Evolutionary conservation across 345 rosid genomes (phyloP).

Genomic region (Anacardium occidentale): DNA sequence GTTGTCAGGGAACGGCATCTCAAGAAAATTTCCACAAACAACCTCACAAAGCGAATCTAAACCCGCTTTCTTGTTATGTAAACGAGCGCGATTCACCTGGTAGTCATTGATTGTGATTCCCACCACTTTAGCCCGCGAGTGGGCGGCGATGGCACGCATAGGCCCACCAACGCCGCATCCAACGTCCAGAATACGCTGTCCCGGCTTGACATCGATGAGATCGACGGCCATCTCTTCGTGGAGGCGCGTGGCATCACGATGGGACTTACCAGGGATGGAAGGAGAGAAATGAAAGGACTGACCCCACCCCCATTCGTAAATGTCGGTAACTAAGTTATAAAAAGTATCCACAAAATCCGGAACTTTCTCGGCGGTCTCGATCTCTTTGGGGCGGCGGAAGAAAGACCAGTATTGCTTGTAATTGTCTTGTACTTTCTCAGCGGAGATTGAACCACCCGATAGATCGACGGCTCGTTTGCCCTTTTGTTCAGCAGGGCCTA

Average conservation of each 20-base stretch:
- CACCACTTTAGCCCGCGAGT: conserved; percentile 74
- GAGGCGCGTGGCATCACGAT: conserved; percentile 82
- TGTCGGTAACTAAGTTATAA: conserved; percentile 90
- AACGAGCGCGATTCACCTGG: conserved; percentile 80
- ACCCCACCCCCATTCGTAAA: conserved; percentile 99
- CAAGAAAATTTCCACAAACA: conserved; percentile 81
- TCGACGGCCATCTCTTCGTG: conserved; percentile 89
- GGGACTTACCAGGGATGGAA: conserved; percentile 65
- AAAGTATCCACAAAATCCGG: conserved; percentile 94
- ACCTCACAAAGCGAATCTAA: conserved; percentile 76
- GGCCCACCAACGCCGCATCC: conserved; percentile 99
- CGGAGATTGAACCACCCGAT: conserved; percentile 91
- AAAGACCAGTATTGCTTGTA: conserved; percentile 84
- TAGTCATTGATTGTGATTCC: conserved; percentile 97
- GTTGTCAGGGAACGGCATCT: conserved; percentile 80
- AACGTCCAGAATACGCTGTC: conserved; percentile 66
- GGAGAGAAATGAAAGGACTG: conserved; percentile 98
- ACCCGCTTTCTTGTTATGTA: conserved; percentile 88
- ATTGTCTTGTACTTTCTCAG: conserved; percentile 76
- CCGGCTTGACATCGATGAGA: conserved; percentile 61
- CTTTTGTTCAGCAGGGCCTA: conserved; percentile 83
- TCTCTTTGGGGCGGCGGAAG: conserved; percentile 84
- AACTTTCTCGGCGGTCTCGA: conserved; percentile 71
- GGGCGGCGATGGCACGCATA: conserved; percentile 97
- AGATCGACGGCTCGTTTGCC: conserved; percentile 75